Percentiles rank a stretch among this genome's conserved stretches.
These are phyloP conservation scores for Aspergillus campestris DNA, from an alignment of 495 filamentous ascomycete genomes.

Conservation along the genomic window DNA sequence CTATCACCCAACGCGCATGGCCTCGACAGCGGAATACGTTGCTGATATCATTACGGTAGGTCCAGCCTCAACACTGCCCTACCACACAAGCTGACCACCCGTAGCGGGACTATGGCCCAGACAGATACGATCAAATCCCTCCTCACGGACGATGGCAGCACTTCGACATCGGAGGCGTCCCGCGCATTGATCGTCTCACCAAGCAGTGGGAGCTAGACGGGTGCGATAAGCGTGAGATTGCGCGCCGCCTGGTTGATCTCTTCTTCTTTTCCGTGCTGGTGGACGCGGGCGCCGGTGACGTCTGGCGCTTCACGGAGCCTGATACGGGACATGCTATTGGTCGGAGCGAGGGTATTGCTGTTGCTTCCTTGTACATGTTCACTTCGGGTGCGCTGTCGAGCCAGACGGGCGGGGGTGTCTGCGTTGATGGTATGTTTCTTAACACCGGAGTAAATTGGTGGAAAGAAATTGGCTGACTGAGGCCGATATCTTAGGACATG, in stretches of 20 bases:
- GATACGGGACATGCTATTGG: constrained; percentile 36
- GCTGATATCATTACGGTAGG: constrained; percentile 24
- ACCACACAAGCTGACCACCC: neutral
- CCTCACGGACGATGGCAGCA: constrained; percentile 86
- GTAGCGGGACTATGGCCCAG: constrained; percentile 48
- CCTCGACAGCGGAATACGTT: constrained; percentile 24
- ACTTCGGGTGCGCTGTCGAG: constrained; percentile 35
- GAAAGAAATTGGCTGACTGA: constrained; percentile 1
- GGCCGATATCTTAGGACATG: constrained; percentile 7
- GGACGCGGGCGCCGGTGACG: constrained; percentile 76
- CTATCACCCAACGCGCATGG: constrained; percentile 22
- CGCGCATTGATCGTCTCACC: constrained; percentile 67
- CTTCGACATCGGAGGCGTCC: constrained; percentile 73
- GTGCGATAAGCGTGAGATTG: constrained; percentile 63
- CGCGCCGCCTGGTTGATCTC: constrained; percentile 70
- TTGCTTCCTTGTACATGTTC: constrained; percentile 53
- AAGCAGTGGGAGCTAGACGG: constrained; percentile 49
- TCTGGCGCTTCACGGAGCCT: constrained; percentile 54
- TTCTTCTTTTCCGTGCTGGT: constrained; percentile 87
- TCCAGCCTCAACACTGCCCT: neutral
- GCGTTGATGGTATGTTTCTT: constrained; percentile 19
- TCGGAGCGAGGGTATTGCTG: constrained; percentile 52
- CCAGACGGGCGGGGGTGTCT: constrained; percentile 8
- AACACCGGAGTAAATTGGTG: neutral
- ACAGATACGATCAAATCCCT: constrained; percentile 45